Base-by-base conservation (phyloP, 108 stramenopile species). In the Aurantiochytrium sp. region DNA sequence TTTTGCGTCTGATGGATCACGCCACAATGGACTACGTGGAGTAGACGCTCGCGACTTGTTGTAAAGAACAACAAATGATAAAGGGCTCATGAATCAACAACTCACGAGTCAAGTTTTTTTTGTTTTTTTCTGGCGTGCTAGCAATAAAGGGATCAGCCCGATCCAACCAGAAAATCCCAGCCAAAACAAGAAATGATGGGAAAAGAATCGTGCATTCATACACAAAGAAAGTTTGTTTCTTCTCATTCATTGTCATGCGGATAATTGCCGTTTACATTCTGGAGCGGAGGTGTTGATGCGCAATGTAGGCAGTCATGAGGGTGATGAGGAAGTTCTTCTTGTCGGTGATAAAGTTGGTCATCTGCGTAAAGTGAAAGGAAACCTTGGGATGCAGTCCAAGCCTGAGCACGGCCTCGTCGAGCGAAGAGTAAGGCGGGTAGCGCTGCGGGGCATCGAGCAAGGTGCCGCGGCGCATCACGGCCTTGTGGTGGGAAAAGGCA, bases 391-490 rank as follows among this genome's bases (percentile, higher is more conserved):
- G 6, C 3, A 69, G 64, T 8, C 35, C 64, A 10, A 42, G 25
- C 35, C 21, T 69, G 35, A 69, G 25, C 42, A 69, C 64, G 64
- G 64, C 42, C 42, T 69, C 21, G 64, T 69, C 64, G 8, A 69
- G 42, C 64, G 64, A 28, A 69, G 64, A 69, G 87, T 87, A 90
- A 19, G 90, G 90, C 23, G 90, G 76, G 49, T 90, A 90, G 58
- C 90, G 57, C 19, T 47, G 28, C 16, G 58, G 28, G 35, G 57
- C 55, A 35, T 83, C 76, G 23, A 88, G 57, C 14, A 58, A 5
- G 19, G 60, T 64, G 59, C 43, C 59, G 58, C 73, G n/a, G 51
- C 14, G 28, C 44, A 72, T n/a, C 21, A 91, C 91, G 58, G 72
- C 60, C 44, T 71, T 60, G 51, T 58, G 16, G 59, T 91, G 72